These are phyloP conservation scores for Salvia rosmarinus DNA, from an alignment of 257 asterid genomes.

Conservation along the genomic window DNA sequence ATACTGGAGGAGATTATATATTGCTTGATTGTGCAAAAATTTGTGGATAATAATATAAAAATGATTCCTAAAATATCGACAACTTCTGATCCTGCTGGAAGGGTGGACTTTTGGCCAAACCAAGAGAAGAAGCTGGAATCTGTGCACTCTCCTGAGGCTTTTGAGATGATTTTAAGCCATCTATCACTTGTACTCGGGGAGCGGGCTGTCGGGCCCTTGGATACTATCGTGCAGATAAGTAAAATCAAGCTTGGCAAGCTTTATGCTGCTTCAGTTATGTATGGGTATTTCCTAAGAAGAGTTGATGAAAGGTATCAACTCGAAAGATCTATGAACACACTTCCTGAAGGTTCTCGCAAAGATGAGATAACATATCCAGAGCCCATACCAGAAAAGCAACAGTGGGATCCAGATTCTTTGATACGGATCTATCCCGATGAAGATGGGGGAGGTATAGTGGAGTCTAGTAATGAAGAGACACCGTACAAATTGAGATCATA, in stretches of 20 bases:
- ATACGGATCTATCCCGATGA: conserved; percentile 72
- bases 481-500: conserved; percentile 69
- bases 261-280: conserved; percentile 94
- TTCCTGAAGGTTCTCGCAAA: conserved; percentile 72
- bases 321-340: conserved; percentile 86
- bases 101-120: conserved; percentile 85
- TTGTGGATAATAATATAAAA: conserved; percentile 60
- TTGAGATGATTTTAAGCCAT: conserved; percentile 87
- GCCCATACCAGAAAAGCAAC: conserved; percentile 55
- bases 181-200: conserved; percentile 80
- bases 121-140: conserved; percentile 83
- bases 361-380: conserved; percentile 46
- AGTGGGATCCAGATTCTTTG: conserved; percentile 85
- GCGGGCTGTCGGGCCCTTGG: conserved; percentile 67
- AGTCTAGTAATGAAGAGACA: conserved; percentile 51
- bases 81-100: conserved; percentile 75
- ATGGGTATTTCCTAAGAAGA: conserved; percentile 86
- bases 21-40: conserved; percentile 78
- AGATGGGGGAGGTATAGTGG: conserved; percentile 55
- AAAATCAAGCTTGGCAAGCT: conserved; percentile 93
- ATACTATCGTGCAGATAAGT: conserved; percentile 68
- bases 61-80: conserved; percentile 76
- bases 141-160: conserved; percentile 90
- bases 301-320: conserved; percentile 96
- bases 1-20: conserved; percentile 76